Evolutionary conservation across 148 eudicot species (phyloP), one percentile per base, ranked within the genome.

Genomic region (Silene latifolia): DNA sequence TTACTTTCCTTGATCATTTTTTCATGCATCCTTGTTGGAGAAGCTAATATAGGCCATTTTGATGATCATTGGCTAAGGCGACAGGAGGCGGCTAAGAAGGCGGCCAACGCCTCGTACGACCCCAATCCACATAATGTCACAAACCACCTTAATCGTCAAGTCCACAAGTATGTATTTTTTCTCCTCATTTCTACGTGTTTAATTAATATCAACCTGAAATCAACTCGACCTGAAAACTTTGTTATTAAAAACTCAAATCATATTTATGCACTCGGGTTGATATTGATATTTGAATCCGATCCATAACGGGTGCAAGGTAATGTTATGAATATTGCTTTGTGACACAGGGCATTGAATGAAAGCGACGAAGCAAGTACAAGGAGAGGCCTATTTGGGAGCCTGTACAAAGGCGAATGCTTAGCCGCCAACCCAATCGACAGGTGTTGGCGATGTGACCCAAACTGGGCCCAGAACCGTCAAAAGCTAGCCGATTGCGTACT

Each of bases 341-440:
- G 75, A 66, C 1, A 5, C 17, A 51, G 56, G 56, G 56, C 56
- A 12, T 3, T 51, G 9, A 51, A 51, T 11, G 56, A 64, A 73
- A 12, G 3, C 0, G 72, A 67, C 5, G 20, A 25, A 24, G 83
- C 81, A 61, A 39, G 32, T 69, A 70, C 82, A 56, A 85, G 88
- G 77, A 83, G 90, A 13, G 61, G 57, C 15, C 63, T 87, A 29
- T 63, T 32, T 13, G 20, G 58, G 19, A 32, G 3, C 56, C 56
- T 14, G 59, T 42, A 18, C 29, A 42, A 32, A 32, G 84, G 84
- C 18, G 24, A 80, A 46, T 86, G 87, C 85, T 35, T 61, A 39
- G 89, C 89, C 13, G 73, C 84, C 0, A 84, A 86, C 78, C 89
- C 89, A 0, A 86, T 86, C 20, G 89, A 86, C 79, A 82, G 77